Evolutionary conservation across 2,329 filamentous ascomycete genomes (phyloP), one percentile per base, ranked within the genome.

Genomic region (Nothophoma quercina): DNA sequence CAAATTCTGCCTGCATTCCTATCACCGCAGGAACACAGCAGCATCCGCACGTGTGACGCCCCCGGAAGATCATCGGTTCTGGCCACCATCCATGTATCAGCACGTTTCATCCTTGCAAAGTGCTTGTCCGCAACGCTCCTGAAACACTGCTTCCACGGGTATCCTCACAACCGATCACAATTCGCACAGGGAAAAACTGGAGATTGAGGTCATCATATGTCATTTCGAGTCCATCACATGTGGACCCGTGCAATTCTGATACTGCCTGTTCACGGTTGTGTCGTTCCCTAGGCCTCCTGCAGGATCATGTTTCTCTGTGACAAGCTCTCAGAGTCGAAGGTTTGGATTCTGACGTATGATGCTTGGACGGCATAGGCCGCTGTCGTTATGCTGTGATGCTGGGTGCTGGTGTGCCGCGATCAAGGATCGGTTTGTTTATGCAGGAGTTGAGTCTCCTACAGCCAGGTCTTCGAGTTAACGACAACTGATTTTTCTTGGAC

Each of bases 71-170:
- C 26, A 32, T 52, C 39, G 42, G 54, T 53, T 33, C 56, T 46
- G 38, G 28, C 29, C 42, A 26, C 28, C 22, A 40, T 26, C 26
- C 29, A 35, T 44, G 48, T 43, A 30, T 36, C 49, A 55, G 35
- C 36, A 35, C 53, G 32, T 51, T 53, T 58, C 26, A 44, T 43
- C 33, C 30, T 45, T 43, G 29, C 42, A 39, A 48, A 21, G 25
- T 15, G n/a, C 22, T 26, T 13, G 32, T 51, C 56, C 67, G 70
- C 69, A 65, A 72, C 69, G 55, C n/a, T 41, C 35, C 39, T 71
- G 69, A 73, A 73, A 73, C 70, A 25, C 39, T 15, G 19, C 53
- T 15, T 32, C 51, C 51, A 55, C 59, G 58, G 62, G 22, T 55
- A 32, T 32, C 49, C 52, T 32, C 44, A 34, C 39, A 55, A 62